Percentiles rank a stretch among this genome's conserved stretches.
These are phyloP conservation scores for Prunella vulgaris DNA, from an alignment of 257 asterid genomes.

Conservation along the genomic window DNA sequence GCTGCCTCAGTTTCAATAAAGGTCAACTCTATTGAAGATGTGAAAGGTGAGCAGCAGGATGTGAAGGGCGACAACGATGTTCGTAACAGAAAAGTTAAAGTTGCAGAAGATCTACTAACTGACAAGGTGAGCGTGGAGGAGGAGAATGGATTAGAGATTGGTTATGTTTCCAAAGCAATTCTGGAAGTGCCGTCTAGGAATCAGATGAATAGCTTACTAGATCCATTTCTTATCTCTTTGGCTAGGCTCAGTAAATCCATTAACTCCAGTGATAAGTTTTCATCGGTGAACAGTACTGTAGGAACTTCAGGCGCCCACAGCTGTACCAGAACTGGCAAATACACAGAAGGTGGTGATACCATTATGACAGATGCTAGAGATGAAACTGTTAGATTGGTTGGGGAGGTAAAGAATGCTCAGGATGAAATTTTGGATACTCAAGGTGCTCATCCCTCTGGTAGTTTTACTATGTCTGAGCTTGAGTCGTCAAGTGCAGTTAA, in stretches of 20 bases:
- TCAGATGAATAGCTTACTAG: conserved; percentile 32
- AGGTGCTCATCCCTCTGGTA: conserved; percentile 28
- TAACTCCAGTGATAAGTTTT: conserved; percentile 27
- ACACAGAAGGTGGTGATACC: conserved; percentile 30
- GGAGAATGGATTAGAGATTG: conserved; percentile 28
- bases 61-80: conserved; percentile 17
- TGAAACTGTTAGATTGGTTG: conserved; percentile 27
- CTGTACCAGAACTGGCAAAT: conserved; percentile 23
- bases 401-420: conserved; percentile 38
- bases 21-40: conserved; percentile 30
- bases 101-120: conserved; percentile 24
- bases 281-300: conserved; percentile 27
- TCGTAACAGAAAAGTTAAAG: conserved; percentile 33
- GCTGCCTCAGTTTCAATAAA: conserved; percentile 24
- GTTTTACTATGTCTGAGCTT: conserved; percentile 25
- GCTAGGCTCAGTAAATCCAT: conserved; percentile 32
- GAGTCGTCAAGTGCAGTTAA: conserved; percentile 37
- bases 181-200: conserved; percentile 33
- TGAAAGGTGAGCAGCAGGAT: conserved; percentile 23
- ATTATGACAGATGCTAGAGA: conserved; percentile 29
- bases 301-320: conserved; percentile 16
- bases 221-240: conserved; percentile 49
- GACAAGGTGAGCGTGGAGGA: conserved; percentile 28
- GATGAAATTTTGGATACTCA: conserved; percentile 32
- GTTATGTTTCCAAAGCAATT: conserved; percentile 30